A percentile compares a stretch with the other conserved stretches of the same genome.
Evolutionary conservation across 1,284 basidiomycete species (phyloP).

Genomic region (Chiua sp.): DNA sequence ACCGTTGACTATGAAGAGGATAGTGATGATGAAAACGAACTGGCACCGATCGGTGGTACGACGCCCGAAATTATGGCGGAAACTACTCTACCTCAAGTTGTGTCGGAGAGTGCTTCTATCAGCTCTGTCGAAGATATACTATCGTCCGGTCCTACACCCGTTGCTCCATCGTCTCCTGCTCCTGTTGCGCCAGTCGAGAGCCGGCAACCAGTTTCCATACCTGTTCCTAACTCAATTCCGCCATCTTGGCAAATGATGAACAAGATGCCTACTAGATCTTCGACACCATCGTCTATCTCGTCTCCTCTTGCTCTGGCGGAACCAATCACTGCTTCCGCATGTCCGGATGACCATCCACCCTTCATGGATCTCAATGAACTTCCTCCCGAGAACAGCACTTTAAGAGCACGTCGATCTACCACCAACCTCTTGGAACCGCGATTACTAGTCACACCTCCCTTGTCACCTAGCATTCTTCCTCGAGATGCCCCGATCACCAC

Average conservation of each 20-base stretch:
- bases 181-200: conserved; percentile 41
- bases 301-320: conserved; percentile 82
- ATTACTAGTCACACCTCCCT: conserved; percentile 71
- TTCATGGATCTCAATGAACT: conserved; percentile 66
- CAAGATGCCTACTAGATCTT: conserved; percentile 74
- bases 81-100: conserved; percentile 3
- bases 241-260: conserved; percentile 51
- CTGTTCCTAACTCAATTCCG: conserved; percentile 31
- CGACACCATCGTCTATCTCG: conserved; percentile 83
- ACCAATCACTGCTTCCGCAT: conserved; percentile 75
- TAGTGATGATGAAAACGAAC: conserved; percentile 43
- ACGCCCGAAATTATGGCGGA: conserved; percentile 19
- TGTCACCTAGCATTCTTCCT: conserved; percentile 71
- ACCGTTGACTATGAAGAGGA: conserved; percentile 55
- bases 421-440: conserved; percentile 72
- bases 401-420: conserved; percentile 65
- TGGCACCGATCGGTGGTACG: conserved; percentile 46
- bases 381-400: conserved; percentile 39
- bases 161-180: conserved; percentile 66
- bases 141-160: conserved; percentile 68
- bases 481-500: conserved; percentile 55
- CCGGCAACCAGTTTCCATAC: conserved; percentile 32
- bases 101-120: conserved; percentile 52
- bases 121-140: conserved; percentile 40
- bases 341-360: conserved; percentile 60